Conservation (phyloP, 2,329 filamentous ascomycete genomes). For the Talaromyces albobiverticillius region DNA sequence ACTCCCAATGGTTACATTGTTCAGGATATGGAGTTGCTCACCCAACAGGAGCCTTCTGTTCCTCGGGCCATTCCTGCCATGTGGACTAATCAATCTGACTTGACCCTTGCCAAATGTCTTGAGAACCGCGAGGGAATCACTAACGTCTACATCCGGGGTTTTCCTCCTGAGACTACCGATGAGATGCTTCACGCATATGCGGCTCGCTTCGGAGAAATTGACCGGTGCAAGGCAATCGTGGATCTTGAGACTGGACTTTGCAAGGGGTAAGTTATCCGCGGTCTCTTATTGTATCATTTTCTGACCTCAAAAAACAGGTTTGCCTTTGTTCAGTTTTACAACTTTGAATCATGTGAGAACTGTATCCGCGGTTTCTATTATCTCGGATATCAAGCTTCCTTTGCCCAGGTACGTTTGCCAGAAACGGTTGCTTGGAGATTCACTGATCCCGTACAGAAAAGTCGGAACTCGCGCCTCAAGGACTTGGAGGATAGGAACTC, state of each 20-base stretch:
- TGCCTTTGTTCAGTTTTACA: conserved; percentile 93
- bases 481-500: conserved; percentile 85
- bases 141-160: conserved; percentile 96
- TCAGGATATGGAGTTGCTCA: conserved; percentile 59
- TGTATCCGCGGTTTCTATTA: conserved; percentile 95
- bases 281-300: conserved; percentile 1
- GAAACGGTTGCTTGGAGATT: neutral
- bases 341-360: conserved; percentile 83
- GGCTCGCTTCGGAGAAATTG: conserved; percentile 84
- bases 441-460: conserved; percentile 61
- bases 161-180: conserved; percentile 93
- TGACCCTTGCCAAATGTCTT: conserved; percentile 89
- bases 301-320: conserved; percentile 60
- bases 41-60: conserved; percentile 75
- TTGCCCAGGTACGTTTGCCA: conserved; percentile 69
- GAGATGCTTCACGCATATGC: conserved; percentile 81
- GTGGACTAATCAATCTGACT: conserved; percentile 75
- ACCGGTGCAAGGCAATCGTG: conserved; percentile 98
- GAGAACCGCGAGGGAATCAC: conserved; percentile 94
- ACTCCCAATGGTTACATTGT: conserved; percentile 44
- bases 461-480: conserved; percentile 97
- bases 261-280: conserved; percentile 70
- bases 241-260: conserved; percentile 89
- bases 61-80: conserved; percentile 87
- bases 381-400: conserved; percentile 94